Percentiles rank a stretch among this genome's conserved stretches.
Evolutionary conservation across 257 asterid species (phyloP).

Genomic region (Phtheirospermum japonicum): DNA sequence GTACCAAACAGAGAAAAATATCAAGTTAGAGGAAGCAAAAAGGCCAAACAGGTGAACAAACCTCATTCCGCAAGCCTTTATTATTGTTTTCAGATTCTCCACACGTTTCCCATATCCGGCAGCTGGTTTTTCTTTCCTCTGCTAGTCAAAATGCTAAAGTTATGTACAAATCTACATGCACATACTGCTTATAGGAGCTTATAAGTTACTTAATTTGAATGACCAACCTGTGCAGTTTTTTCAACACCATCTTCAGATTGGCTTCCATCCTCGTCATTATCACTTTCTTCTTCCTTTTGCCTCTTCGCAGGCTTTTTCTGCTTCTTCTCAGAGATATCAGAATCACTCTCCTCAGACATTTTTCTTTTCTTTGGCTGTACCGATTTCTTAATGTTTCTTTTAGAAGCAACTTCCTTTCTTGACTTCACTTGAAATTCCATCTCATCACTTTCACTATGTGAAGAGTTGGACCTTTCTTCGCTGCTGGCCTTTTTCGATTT

Average conservation of each 20-base stretch:
- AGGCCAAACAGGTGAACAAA: conserved; percentile 31
- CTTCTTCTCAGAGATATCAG: conserved; percentile 46
- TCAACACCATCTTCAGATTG: conserved; percentile 55
- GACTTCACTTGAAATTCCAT: conserved; percentile 38
- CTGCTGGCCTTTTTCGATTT: conserved; percentile 35
- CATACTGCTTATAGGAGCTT: conserved; percentile 13
- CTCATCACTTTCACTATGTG: conserved; percentile 41
- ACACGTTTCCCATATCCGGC: conserved; percentile 69
- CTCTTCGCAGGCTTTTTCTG: conserved; percentile 45
- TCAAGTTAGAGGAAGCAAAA: conserved; percentile 9
- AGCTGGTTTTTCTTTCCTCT: conserved; percentile 61
- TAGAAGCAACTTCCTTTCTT: conserved; percentile 45
- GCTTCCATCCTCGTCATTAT: conserved; percentile 46
- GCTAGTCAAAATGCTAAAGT: conserved; percentile 33
- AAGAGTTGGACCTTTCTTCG: conserved; percentile 37
- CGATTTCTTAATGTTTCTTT: conserved; percentile 38
- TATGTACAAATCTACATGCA: conserved; percentile 18
- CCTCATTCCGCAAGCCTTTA: conserved; percentile 99
- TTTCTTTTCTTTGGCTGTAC: conserved; percentile 62
- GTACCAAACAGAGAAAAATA: neutral
- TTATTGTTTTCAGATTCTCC: conserved; percentile 80
- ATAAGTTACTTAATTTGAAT: conserved; percentile 13
- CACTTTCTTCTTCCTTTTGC: conserved; percentile 45
- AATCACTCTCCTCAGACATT: conserved; percentile 47
- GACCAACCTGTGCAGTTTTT: conserved; percentile 51